Base-by-base conservation (phyloP, 768 basidiomycete genomes). In the Boletus rubropictus region DNA sequence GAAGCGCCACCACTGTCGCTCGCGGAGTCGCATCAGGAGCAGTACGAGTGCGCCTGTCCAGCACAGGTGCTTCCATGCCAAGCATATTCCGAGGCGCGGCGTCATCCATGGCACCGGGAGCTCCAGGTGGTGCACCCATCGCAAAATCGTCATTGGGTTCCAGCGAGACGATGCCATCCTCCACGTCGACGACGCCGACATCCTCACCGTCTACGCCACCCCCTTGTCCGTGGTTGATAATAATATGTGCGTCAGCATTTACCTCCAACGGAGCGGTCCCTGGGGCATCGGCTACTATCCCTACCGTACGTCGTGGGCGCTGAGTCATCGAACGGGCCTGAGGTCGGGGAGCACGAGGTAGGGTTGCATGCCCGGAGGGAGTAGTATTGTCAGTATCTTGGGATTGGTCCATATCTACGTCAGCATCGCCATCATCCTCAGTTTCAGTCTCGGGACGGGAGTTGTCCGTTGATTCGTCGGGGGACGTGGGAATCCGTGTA, bases 81-180 rank as follows among this genome's bases (percentile, higher is more conserved):
- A 59, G 60, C 40, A 67, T 31, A 42, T 62, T 58, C 53, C 64
- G 54, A 5, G 56, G 61, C 1, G 39, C 42, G 2, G 59, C 60
- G 31, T 62, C 62, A n/a, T 68, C 62, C 60, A 86, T 80, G 0
- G 89, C 89, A 41, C 89, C 89, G 1, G 89, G 89, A n/a, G 90
- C 89, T 32, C 89, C 89, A 8, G 90, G 90, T 2, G 89, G 89
- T 0, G 89, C 89, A 39, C 89, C 89, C 83, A 90, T 88, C 5
- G 84, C 86, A 54, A 91, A 87, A 63, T 88, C 87, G 55, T 92
- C 89, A 51, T 89, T 89, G n/a, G 79, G 76, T 33, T 88, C 86
- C 34, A 89, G 66, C 3, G 79, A 79, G 7, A 87, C 86, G 33
- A 89, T 81, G 1, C 84, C 87, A 50, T 85, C 85, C 45, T 86